Evolutionary conservation across 75 land plant genomes (phyloP).

Genomic region (Pinus taeda): DNA sequence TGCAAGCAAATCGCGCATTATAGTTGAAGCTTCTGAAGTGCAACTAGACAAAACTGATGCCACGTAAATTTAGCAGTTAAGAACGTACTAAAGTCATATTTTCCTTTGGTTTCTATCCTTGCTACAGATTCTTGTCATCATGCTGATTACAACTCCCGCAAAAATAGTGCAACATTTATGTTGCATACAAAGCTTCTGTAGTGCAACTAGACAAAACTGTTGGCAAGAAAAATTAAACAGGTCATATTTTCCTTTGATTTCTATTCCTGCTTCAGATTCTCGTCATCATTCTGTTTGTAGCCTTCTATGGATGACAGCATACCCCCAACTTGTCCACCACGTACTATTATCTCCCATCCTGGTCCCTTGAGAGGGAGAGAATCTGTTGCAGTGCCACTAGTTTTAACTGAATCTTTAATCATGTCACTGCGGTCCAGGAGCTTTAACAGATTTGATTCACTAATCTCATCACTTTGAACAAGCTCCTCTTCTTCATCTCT

Average conservation of each 20-base stretch:
- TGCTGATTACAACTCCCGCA: too few species aligned
- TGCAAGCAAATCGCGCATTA: too few species aligned
- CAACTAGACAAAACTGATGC: too few species aligned
- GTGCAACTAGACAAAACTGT: too few species aligned
- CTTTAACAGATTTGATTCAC: conserved; percentile 21
- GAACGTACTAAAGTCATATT: background rate
- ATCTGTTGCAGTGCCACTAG: background rate
- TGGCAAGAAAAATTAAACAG: background rate
- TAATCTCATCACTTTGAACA: conserved; percentile 49
- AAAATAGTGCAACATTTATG: too few species aligned
- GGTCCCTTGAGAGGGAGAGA: conserved; percentile 32
- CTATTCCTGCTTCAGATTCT: background rate
- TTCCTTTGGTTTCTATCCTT: background rate
- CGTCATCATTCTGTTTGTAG: conserved; percentile 8
- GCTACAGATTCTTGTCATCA: background rate
- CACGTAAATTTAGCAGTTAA: background rate
- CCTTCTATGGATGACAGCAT: conserved; percentile 42
- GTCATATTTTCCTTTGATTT: background rate
- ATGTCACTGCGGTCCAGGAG: conserved; percentile 37
- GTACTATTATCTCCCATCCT: conserved; percentile 43
- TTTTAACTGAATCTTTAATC: background rate
- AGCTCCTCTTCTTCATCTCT: conserved; percentile 39
- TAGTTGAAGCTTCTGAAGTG: too few species aligned
- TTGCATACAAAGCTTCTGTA: too few species aligned
- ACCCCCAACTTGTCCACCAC: conserved; percentile 14